Base-by-base conservation (phyloP, 352 stramenopile genomes). In the Elongisporangium prolatum region DNA sequence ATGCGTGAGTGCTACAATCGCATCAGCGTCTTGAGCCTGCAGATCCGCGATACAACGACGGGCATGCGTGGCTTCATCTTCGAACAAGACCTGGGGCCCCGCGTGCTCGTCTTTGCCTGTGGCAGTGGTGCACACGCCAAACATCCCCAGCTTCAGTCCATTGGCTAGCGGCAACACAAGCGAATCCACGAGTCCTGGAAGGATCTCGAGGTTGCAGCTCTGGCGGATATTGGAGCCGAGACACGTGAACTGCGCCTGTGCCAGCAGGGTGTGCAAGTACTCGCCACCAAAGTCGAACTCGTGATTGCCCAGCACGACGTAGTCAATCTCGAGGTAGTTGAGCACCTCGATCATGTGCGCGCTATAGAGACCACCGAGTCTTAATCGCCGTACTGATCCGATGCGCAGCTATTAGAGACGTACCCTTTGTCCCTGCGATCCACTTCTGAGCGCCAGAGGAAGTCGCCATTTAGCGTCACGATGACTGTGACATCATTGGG, bases 1-100 rank as follows among this genome's bases (percentile, higher is more conserved):
- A 64, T 96, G 87, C 2, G 85, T 96, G 17, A 96, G 61, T 9
- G 82, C 87, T 28, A 94, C 71, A 56, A 97, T 86, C 34, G 78
- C 78, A 55, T 92, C 72, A 3, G 81, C 76, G 47, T 77, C 74
- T 48, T 80, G 61, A 0, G 38, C 60, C 16, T 71, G 57, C 3
- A 97, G 69, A 13, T 71, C 55, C 4, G 67, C 56, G 40, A 94
- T 68, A 48, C 81, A 91, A 6, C 79, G 72, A 54, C 56, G 60
- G 1, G 80, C 77, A 52, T 88, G 75, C 1, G 16, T 17, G 20
- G 72, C 54, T 34, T 82, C 75, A 50, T 77, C 64, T 53, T 89
- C 77, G 37, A 89, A 89, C n/a, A 69, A 59, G 6, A 80, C 65
- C 34, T 58, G 53, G 24, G 69, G 52, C n/a, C 75, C 73, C 18